phyloP scores from a whole-genome alignment of 768 basidiomycete genomes.

The Russula sp. region DNA sequence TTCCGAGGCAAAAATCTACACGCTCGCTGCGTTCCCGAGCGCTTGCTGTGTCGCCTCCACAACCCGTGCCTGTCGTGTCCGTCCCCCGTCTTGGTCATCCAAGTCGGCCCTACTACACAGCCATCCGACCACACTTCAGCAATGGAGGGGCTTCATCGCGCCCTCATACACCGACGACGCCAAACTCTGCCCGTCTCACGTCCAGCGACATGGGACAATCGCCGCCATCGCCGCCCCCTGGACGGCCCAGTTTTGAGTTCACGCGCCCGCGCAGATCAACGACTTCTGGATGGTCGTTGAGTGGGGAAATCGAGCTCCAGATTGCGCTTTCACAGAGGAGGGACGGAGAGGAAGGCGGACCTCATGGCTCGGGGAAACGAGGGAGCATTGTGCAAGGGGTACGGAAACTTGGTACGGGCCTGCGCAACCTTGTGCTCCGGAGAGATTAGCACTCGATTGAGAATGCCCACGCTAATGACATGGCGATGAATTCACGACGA shows the following conservation, averaged over 20 bases:
- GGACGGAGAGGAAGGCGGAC: slow-evolving; percentile 9
- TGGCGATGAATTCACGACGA: neutral
- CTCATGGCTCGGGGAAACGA: slow-evolving; percentile 1
- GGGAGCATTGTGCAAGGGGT: slow-evolving; percentile 15
- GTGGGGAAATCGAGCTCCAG: slow-evolving; percentile 22
- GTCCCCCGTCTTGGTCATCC: slow-evolving; percentile 21
- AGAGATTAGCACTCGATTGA: neutral
- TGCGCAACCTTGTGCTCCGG: slow-evolving; percentile 17
- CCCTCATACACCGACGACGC: slow-evolving; percentile 2
- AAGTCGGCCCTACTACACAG: slow-evolving; percentile 24
- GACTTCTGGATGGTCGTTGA: slow-evolving; percentile 21
- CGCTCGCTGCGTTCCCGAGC: slow-evolving; percentile 18
- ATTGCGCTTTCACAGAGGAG: slow-evolving; percentile 21
- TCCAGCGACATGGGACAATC: neutral
- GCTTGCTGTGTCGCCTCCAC: neutral
- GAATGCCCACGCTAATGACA: no score
- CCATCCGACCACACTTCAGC: slow-evolving; percentile 17
- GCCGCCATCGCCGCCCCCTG: slow-evolving; percentile 2
- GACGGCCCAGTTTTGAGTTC: slow-evolving; percentile 19
- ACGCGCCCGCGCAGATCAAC: slow-evolving; percentile 17
- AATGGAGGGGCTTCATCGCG: neutral
- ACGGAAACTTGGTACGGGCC: slow-evolving; percentile 11
- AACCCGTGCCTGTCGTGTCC: neutral
- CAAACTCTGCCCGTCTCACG: neutral
- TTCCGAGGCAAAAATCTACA: slow-evolving; percentile 17